Evolutionary conservation across 2,329 filamentous ascomycete genomes (phyloP), one percentile per base, ranked within the genome.

Genomic region (Neofusicoccum parvum): DNA sequence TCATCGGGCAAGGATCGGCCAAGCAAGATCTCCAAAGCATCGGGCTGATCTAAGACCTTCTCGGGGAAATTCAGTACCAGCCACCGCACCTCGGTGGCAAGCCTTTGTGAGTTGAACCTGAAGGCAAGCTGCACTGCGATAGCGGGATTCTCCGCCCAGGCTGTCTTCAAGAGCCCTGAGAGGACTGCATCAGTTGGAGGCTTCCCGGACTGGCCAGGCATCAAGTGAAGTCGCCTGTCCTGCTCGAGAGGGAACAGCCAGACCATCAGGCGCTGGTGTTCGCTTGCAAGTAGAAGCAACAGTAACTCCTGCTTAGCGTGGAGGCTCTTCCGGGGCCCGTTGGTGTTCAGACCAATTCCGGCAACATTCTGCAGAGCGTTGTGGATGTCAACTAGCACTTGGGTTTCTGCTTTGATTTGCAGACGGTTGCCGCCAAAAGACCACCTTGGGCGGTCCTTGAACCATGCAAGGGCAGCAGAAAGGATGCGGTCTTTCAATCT

Each of bases 361-460:
- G 86, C 82, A 11, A 93, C 85, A 2, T 81, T 83, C 68, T 88
- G 87, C 67, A 99, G 79, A 14, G 88, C 86, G 11, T 80, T 76
- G 56, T 89, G 82, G 41, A 97, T 88, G 74, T 97, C 93, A 6
- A 85, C 85, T 45, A 98, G 85, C 17, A 97, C 82, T 69, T 90
- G 90, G 39, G 92, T 87, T 78, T 99, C 95, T 0, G 96, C 94
- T 81, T 96, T 98, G 60, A 98, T 83, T 75, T 99, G 95, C 15
- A 99, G 81, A 56, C 92, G 87, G 74, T 97, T 99, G 72, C 94
- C 95, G 65, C 95, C 95, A 78, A 95, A 98, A 0, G 95, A 96
- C 94, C 95, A 99, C 70, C 83, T 84, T 68, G n/a, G 62, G 14
- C 43, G 62, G 23, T 51, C 64, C 74, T 68, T 87, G 78, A 99